Conservation (phyloP, 2,329 filamentous ascomycete genomes). For the Leptographium procerum region DNA sequence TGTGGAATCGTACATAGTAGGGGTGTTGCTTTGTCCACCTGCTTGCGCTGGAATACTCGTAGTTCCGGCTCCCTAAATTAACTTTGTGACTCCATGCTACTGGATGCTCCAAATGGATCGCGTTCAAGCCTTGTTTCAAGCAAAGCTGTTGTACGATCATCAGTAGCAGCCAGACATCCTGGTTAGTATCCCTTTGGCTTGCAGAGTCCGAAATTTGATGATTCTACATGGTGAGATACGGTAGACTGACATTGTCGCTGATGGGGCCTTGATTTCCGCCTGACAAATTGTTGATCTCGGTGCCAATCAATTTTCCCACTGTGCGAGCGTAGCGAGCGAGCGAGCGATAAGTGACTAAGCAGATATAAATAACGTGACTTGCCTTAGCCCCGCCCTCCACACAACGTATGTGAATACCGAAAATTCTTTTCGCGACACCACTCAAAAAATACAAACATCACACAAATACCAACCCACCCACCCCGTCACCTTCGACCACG, state of each 20-base stretch:
- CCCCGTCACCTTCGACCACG: slow-evolving; percentile 1
- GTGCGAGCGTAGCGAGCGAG: not conserved
- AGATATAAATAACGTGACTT: not conserved
- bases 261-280: not conserved
- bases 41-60: too few relatives aligned
- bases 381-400: slow-evolving; percentile 3
- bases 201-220: not conserved
- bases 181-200: not conserved
- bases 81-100: too few relatives aligned
- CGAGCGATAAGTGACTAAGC: not conserved
- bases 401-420: not conserved
- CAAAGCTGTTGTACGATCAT: not conserved
- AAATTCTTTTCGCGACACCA: slow-evolving; percentile 4
- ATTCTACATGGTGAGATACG: too few relatives aligned
- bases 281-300: too few relatives aligned
- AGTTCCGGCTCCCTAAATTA: too few relatives aligned
- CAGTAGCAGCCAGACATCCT: not conserved
- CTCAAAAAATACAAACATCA: slow-evolving; percentile 1
- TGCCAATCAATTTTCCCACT: not conserved
- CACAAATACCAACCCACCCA: not conserved
- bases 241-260: not conserved
- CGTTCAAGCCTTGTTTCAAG: too few relatives aligned
- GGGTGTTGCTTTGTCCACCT: too few relatives aligned
- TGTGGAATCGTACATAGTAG: too few relatives aligned
- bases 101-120: too few relatives aligned